Evolutionary conservation across 192 early-diverging fungal species (phyloP), one percentile per base, ranked within the genome.

Genomic region (Spizellomyces punctatus): DNA sequence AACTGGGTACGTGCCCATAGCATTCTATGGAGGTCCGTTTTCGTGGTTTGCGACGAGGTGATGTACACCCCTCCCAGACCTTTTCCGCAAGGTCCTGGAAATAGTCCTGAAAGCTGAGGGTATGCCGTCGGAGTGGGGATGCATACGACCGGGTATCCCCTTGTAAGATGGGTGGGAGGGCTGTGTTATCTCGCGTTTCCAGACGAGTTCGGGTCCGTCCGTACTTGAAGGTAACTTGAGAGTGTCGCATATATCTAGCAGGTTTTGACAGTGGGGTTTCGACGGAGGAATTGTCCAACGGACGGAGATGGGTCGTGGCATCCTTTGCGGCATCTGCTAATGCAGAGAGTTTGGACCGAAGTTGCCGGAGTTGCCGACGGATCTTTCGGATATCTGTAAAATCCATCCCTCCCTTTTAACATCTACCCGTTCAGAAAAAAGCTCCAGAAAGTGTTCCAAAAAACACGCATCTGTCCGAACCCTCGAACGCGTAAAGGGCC

Each of bases 341-440:
- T 19, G 58, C 27, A 10, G 8, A 8, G 12, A 69, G 68, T 6
- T 69, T 69, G 41, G 68, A 54, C 12, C 68, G 68, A 10, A 69
- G 68, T 6, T 69, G 68, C n/a, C 68, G 68, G 41, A 69, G 68
- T 43, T 69, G 68, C 10, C 68, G 55, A 8, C 68, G 56, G 7
- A 69, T 59, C 6, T 45, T 69, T 9, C 42, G 54, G 8, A 69
- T 9, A n/a, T 69, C 68, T 10, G 10, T 4, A 17, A 61, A 69
- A 22, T 69, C 68, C 68, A 69, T 69, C 50, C 17, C 17, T 12
- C 17, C 4, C 17, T n/a, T 54, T 12, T 19, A n/a, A 2, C 2
- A 0, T 54, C 4, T 54, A 19, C 50, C 50, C 12, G 50, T n/a
- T 36, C 27, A 36, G 27, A 36, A 36, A 36, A 36, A 36, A 36